Base-by-base conservation (phyloP, 1,284 basidiomycete species). In the Boletus sp. region DNA sequence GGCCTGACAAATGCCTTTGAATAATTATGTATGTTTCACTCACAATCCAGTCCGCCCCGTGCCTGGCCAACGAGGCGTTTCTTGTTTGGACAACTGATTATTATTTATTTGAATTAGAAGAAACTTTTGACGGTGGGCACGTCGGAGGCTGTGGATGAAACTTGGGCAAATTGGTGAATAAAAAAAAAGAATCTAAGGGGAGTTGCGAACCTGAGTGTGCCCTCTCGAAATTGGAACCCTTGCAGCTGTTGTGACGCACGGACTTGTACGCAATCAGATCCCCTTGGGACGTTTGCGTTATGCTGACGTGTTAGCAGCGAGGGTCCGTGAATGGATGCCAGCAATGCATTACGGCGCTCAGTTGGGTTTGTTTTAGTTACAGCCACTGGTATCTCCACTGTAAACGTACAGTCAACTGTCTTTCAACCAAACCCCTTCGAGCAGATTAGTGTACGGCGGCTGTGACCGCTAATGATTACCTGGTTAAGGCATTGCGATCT, bases 301-400 rank as follows among this genome's bases (percentile, higher is more conserved):
- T 55, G 64, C 36, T 62, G 58, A 65, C 61, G 61, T 66, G 56
- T 65, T 64, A 52, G 41, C 19, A 48, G 20, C 13, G 62, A 65
- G 54, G 60, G 63, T 58, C 53, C 35, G 36, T 49, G 50, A 53
- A 51, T n/a, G 39, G 36, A 57, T 65, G 59, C 59, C 62, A 61
- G 54, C 59, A 63, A 48, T 38, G 37, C 50, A 50, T 62, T 66
- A 62, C 62, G 60, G 63, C 57, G 57, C 48, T 34, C 48, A 46
- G 47, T 32, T n/a, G 30, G 44, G n/a, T 7, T 33, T 34, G 30
- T 48, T 33, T 42, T 41, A 33, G 34, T 32, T 29, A 30, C 7
- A 14, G 29, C 29, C 16, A 37, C 29, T 49, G 16, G 49, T 48
- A 64, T 61, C 58, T 50, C 58, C 56, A 49, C 49, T 41, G 41